Percentiles rank a stretch among this genome's conserved stretches.
These are phyloP conservation scores for Mimosa pudica DNA, from an alignment of 306 rosid species.

Conservation along the genomic window DNA sequence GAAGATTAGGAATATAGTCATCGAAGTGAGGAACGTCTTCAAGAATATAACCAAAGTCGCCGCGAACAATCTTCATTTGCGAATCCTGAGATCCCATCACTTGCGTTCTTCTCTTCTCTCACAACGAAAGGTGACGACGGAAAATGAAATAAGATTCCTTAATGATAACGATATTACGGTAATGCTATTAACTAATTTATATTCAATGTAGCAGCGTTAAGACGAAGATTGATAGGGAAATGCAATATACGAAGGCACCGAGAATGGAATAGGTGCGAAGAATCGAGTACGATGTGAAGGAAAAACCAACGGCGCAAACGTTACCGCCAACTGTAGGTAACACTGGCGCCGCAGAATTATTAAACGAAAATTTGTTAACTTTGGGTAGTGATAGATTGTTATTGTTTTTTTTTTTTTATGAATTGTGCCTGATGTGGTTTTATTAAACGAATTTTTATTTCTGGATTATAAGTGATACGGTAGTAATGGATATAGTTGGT, in stretches of 20 bases:
- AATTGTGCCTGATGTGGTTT: no score
- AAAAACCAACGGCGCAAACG: slow-evolving; percentile 6
- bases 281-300: background rate
- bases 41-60: slow-evolving; percentile 53
- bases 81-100: slow-evolving; percentile 2
- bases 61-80: slow-evolving; percentile 13
- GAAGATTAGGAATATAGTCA: slow-evolving; percentile 68
- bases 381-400: no score
- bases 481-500: no score
- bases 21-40: slow-evolving; percentile 79
- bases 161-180: no score
- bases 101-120: background rate
- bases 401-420: no score
- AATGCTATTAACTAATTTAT: no score
- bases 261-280: background rate
- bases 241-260: background rate
- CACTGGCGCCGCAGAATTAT: background rate
- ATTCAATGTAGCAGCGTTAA: no score
- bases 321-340: background rate
- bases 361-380: no score
- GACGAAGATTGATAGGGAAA: background rate
- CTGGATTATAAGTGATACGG: no score
- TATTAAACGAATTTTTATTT: no score
- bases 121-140: background rate
- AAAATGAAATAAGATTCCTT: background rate